Base-by-base conservation (phyloP, 23 red algal genomes). In the Gracilaria domingensis region DNA sequence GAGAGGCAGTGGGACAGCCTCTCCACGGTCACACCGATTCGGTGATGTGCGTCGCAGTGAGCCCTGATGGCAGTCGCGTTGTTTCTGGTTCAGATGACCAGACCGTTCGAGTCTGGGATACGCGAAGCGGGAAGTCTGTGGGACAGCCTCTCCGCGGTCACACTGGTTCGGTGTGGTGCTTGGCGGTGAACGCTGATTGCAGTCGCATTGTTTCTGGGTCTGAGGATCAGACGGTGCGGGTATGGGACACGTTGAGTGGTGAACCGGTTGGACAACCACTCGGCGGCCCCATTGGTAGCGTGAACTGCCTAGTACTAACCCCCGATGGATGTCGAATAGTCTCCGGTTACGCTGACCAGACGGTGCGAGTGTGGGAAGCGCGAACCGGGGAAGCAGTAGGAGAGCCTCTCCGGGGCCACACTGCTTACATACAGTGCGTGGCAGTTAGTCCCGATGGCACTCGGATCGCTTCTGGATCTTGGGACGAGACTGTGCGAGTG, bases 141-240 rank as follows among this genome's bases (percentile, higher is more conserved):
- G 51, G 51, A 17, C 9, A 55, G 51, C 51, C 51, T 55, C 66
- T 72, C 37, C 33, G 66, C 21, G 66, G 66, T 35, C 66, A 72
- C 66, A 35, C 32, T 35, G 66, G 20, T 24, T 5, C 11, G 12
- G 66, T 72, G 66, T 1, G 25, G 6, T 72, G 33, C 21, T 1
- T 72, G 8, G 66, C 66, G 20, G 11, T 9, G 37, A 37, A 12
- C 12, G 21, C 1, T 8, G 66, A 72, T 72, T 8, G 66, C 1
- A 26, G 11, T 6, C 37, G 37, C 20, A 40, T 72, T 72, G 66
- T 72, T 8, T 72, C 66, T 8, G 37, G 66, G 18, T 72, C 66
- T 8, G 14, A 40, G 4, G 66, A 72, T 20, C 1, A 40, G 2
- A 72, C 9, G 6, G 66, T 72, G 66, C 66, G 66, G 18, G 6